phyloP scores from a whole-genome alignment of 768 basidiomycete species.

The Rubroboletus satanas region DNA sequence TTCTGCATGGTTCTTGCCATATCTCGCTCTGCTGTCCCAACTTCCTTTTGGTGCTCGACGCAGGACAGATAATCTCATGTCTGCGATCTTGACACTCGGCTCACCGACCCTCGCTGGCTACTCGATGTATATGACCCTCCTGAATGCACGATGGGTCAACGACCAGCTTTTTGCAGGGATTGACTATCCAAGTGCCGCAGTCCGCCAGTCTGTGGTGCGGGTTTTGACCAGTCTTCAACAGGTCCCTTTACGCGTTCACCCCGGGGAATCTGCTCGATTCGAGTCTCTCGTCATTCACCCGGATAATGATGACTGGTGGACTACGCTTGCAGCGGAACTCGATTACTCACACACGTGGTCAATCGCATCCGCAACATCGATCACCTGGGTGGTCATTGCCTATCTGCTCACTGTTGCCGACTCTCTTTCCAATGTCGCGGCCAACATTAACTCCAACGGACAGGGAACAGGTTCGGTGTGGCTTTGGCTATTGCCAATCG shows the following conservation, averaged over 20 bases:
- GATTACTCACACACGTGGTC: constrained; percentile 41
- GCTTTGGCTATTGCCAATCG: constrained; percentile 42
- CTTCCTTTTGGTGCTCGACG: constrained; percentile 45
- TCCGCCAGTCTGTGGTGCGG: constrained; percentile 24
- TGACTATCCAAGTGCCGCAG: constrained; percentile 19
- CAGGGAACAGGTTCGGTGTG: constrained; percentile 39
- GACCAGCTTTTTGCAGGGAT: constrained; percentile 29
- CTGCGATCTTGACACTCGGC: constrained; percentile 42
- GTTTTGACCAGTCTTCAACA: constrained; percentile 42
- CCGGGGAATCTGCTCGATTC: constrained; percentile 27
- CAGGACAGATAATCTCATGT: constrained; percentile 40
- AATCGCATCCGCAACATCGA: constrained; percentile 37
- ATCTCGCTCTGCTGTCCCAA: constrained; percentile 40
- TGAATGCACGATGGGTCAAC: constrained; percentile 43
- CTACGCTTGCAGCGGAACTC: constrained; percentile 29
- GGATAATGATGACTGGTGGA: constrained; percentile 44
- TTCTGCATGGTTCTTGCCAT: no score
- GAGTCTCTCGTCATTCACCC: constrained; percentile 42
- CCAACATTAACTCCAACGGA: constrained; percentile 31
- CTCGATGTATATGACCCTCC: constrained; percentile 40
- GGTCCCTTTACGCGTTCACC: constrained; percentile 33
- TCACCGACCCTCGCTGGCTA: constrained; percentile 45
- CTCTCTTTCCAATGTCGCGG: constrained; percentile 14
- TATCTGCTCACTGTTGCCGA: constrained; percentile 27
- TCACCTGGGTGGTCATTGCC: constrained; percentile 44